Percentiles rank a stretch among this genome's conserved stretches.
Evolutionary conservation across 108 stramenopile species (phyloP).

Genomic region (Conticribra guillardii): DNA sequence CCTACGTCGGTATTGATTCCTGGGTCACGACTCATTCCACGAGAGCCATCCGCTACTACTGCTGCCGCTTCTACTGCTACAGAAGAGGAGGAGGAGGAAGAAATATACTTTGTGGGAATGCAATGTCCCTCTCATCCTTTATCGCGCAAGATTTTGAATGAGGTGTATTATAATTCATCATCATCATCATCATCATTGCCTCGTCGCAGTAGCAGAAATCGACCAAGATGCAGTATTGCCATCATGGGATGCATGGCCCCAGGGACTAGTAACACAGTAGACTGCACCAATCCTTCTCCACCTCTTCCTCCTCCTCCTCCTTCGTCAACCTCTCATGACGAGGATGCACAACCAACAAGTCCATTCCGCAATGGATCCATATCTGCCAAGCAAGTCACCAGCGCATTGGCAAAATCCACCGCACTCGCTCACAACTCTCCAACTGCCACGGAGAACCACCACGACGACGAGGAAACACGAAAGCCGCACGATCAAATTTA

Average conservation of each 20-base stretch:
- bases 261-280: not conserved
- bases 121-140: conserved; percentile 44
- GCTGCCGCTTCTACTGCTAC: not conserved
- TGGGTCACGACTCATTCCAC: not conserved
- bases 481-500: conserved; percentile 9
- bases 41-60: not conserved
- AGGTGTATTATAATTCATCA: conserved; percentile 21
- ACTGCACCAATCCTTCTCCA: too few relatives aligned
- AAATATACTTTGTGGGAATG: conserved; percentile 31
- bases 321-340: not conserved
- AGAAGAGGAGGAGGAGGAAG: not conserved
- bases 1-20: conserved; percentile 22
- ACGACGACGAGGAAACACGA: too few relatives aligned
- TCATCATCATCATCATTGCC: not conserved
- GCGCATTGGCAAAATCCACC: not conserved
- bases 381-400: not conserved
- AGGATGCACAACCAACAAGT: too few relatives aligned
- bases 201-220: not conserved
- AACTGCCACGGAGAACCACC: not conserved
- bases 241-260: conserved; percentile 9
- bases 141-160: conserved; percentile 24
- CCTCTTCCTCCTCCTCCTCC: not conserved
- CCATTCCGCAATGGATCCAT: not conserved
- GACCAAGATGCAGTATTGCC: conserved; percentile 11
- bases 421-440: not conserved